Evolutionary conservation across 164 flowering plant genomes (phyloP).

Genomic region (Buxus sempervirens): DNA sequence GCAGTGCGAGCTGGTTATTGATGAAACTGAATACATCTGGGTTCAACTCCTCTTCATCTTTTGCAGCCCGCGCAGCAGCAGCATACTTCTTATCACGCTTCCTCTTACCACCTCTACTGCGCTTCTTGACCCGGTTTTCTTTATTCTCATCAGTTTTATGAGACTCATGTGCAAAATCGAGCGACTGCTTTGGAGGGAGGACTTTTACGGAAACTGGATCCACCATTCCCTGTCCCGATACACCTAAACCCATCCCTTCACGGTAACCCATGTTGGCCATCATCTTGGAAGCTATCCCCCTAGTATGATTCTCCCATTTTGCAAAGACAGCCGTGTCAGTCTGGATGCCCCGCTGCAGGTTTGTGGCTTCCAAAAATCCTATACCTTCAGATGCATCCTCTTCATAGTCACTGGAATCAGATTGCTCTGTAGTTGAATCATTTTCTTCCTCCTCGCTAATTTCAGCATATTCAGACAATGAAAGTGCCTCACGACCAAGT

Average conservation of each 20-base stretch:
- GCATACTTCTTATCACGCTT: conserved; percentile 88
- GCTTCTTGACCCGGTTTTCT: conserved; percentile 40
- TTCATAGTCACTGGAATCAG: conserved; percentile 55
- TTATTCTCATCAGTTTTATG: conserved; percentile 23
- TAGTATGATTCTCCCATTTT: conserved; percentile 93
- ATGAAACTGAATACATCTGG: conserved; percentile 82
- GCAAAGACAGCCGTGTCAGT: conserved; percentile 85
- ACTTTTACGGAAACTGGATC: conserved; percentile 75
- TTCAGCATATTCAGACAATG: conserved; percentile 64
- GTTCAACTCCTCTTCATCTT: conserved; percentile 39
- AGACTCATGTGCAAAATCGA: conserved; percentile 60
- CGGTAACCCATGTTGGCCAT: conserved; percentile 98
- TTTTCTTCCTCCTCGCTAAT: conserved; percentile 56
- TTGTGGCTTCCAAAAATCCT: conserved; percentile 63
- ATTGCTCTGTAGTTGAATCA: conserved; percentile 40
- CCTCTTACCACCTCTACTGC: conserved; percentile 86
- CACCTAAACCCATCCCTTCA: conserved; percentile 96
- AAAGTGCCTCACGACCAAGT: conserved; percentile 57
- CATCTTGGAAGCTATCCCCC: conserved; percentile 98
- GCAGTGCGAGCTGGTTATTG: conserved; percentile 69
- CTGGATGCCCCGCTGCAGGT: conserved; percentile 64
- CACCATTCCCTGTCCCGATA: conserved; percentile 75
- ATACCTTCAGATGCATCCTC: conserved; percentile 59
- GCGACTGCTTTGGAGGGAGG: conserved; percentile 86
- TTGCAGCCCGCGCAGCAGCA: conserved; percentile 57